phyloP scores from a whole-genome alignment of 495 filamentous ascomycete species.

The Neurospora sublineolata region DNA sequence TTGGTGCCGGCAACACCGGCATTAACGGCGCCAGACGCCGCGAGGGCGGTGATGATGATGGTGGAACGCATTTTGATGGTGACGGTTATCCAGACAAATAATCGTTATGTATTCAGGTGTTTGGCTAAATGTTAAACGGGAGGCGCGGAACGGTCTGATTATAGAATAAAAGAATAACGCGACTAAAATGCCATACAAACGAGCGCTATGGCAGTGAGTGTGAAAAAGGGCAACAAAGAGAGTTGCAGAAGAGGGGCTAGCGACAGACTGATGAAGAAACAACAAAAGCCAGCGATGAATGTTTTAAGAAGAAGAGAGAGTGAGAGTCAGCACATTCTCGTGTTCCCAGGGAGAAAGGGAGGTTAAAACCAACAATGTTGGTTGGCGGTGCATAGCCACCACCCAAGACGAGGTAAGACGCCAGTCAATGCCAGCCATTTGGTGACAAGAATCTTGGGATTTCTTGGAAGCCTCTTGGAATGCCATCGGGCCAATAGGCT shows the following conservation, averaged over 20 bases:
- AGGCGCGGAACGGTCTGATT: neutral
- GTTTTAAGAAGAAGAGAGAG: neutral
- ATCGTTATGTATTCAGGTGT: neutral
- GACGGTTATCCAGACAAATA: neutral
- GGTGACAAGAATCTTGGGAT: neutral
- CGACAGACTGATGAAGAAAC: neutral
- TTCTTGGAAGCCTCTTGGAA: constrained; percentile 7
- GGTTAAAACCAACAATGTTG: neutral
- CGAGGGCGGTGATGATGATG: constrained; percentile 37
- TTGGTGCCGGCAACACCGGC: constrained; percentile 40
- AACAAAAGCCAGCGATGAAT: neutral
- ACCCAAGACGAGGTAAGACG: constrained; percentile 5
- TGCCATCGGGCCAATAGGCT: neutral
- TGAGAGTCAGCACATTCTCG: neutral
- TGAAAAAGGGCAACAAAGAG: neutral
- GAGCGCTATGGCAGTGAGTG: constrained; percentile 4
- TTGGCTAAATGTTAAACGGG: neutral
- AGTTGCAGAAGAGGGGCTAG: neutral
- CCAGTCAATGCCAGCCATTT: neutral
- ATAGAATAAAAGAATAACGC: neutral
- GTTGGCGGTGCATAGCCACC: constrained; percentile 13
- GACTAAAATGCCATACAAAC: constrained; percentile 14
- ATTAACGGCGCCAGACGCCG: constrained; percentile 41
- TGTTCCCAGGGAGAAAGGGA: neutral
- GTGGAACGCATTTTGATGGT: constrained; percentile 43